Base-by-base conservation (phyloP, 306 rosid genomes). In the Adenanthera pavonina region DNA sequence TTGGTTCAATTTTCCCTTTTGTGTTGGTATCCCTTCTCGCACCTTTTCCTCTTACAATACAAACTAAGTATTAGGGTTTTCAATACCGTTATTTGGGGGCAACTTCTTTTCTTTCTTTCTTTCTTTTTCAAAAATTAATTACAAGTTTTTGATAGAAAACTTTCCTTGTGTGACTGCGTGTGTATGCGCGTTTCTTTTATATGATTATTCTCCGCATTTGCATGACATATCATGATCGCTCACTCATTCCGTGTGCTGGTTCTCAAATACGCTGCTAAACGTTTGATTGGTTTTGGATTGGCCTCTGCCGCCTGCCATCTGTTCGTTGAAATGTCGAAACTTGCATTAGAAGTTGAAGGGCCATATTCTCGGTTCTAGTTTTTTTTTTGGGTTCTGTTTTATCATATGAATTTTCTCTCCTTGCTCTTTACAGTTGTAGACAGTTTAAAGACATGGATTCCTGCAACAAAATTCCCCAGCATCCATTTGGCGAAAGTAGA, bases 291-390 rank as follows among this genome's bases (percentile, higher is more conserved):
- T 80, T 64, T 15, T 25, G 7, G 60, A 72, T 52, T 82, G 66
- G 68, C 60, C 38, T 6, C 16, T 74, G 38, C 34, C 70, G 82
- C 81, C 71, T 6, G 41, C 84, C 74, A 78, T 49, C 40, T 86
- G 59, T 71, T 77, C n/a, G 82, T 30, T 76, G 78, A 87, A 70
- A 83, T 77, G 82, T 46, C 46, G n/a, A 60, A 49, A 48, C 74
- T 20, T 62, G 20, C 35, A 36, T 66, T 57, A 19, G 60, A 48
- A 20, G 8, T 46, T 11, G 49, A 46, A 46, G 49, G 8, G 49
- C 12, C 11, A 36, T 40, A 59, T 69, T 61, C 57, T 35, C 47
- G n/a, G 7, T 17, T 25, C 7, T 59, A 61, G 82, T 43, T 8
- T 35, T 81, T 46, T 25, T 25, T 25, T 25, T 25, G 30, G 30